Evolutionary conservation across 2,329 filamentous ascomycete species (phyloP).

Genomic region (Colletotrichum sp.): DNA sequence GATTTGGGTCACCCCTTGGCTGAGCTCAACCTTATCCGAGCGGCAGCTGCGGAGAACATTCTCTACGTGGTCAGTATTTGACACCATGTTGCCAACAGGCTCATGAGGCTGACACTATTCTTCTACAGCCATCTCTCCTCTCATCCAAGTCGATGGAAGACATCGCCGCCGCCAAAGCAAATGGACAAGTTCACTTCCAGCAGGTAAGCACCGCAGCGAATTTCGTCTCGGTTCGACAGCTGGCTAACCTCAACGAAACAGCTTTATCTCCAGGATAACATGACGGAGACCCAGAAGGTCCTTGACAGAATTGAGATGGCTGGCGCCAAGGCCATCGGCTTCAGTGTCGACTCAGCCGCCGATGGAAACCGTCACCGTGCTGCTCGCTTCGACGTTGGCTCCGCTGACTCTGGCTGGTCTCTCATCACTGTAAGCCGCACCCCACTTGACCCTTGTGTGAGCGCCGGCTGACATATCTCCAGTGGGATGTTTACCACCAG

Average conservation of each 20-base stretch:
- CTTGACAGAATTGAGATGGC: slow-evolving; percentile 34
- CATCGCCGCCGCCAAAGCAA: slow-evolving; percentile 38
- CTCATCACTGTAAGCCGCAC: slow-evolving; percentile 1
- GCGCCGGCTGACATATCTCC: neutral
- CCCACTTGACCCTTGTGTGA: accelerated
- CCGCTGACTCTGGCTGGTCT: slow-evolving; percentile 27
- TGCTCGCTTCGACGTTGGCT: slow-evolving; percentile 41
- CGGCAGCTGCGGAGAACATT: slow-evolving; percentile 49
- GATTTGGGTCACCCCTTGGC: slow-evolving; percentile 48
- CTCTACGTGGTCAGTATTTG: slow-evolving; percentile 47
- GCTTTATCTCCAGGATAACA: slow-evolving; percentile 35
- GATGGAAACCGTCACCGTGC: slow-evolving; percentile 44
- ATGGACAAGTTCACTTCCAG: slow-evolving; percentile 43
- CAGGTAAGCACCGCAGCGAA: slow-evolving; percentile 17
- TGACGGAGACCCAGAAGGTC: slow-evolving; percentile 34
- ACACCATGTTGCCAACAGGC: accelerated
- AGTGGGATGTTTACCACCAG: slow-evolving; percentile 41
- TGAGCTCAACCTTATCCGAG: slow-evolving; percentile 55
- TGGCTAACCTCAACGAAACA: neutral
- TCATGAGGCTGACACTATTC: neutral
- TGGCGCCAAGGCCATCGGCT: slow-evolving; percentile 40
- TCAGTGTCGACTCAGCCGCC: slow-evolving; percentile 44
- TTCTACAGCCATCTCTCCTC: slow-evolving; percentile 33
- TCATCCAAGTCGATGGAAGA: slow-evolving; percentile 38
- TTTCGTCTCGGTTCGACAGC: neutral